Percentiles rank a stretch among this genome's conserved stretches.
Evolutionary conservation across 164 flowering plant species (phyloP).

Genomic region (Macadamia tetraphylla): DNA sequence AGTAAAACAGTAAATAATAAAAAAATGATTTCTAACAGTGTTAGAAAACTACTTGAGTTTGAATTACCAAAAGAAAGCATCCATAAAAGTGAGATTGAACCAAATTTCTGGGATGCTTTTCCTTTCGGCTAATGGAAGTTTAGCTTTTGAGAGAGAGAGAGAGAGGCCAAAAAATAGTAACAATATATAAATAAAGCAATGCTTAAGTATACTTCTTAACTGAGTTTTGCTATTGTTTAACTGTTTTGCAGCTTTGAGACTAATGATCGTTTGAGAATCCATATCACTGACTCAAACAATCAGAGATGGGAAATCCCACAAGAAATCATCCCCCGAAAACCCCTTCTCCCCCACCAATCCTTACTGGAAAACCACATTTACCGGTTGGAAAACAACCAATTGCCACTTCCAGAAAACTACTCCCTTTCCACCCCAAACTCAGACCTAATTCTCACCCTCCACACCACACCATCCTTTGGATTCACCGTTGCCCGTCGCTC

Average conservation of each 20-base stretch:
- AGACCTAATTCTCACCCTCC: slow-evolving; percentile 46
- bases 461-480: slow-evolving; percentile 46
- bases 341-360: slow-evolving; percentile 9
- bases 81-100: no score
- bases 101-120: no score
- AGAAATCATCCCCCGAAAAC: slow-evolving; percentile 38
- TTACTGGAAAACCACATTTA: slow-evolving; percentile 9
- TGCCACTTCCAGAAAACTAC: slow-evolving; percentile 1
- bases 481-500: slow-evolving; percentile 60
- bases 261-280: slow-evolving; percentile 43
- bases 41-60: no score
- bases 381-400: not conserved
- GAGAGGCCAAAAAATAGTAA: no score
- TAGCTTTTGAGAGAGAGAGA: no score
- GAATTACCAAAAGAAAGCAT: no score
- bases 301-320: slow-evolving; percentile 71
- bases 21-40: no score
- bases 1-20: no score
- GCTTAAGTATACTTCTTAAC: no score
- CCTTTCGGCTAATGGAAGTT: no score
- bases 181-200: no score
- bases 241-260: slow-evolving; percentile 46
- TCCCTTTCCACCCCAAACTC: slow-evolving; percentile 17
- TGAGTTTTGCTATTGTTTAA: not conserved
- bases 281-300: slow-evolving; percentile 42